Base-by-base conservation (phyloP, 73 alveolate species). In the Paramecium biaurelia region DNA sequence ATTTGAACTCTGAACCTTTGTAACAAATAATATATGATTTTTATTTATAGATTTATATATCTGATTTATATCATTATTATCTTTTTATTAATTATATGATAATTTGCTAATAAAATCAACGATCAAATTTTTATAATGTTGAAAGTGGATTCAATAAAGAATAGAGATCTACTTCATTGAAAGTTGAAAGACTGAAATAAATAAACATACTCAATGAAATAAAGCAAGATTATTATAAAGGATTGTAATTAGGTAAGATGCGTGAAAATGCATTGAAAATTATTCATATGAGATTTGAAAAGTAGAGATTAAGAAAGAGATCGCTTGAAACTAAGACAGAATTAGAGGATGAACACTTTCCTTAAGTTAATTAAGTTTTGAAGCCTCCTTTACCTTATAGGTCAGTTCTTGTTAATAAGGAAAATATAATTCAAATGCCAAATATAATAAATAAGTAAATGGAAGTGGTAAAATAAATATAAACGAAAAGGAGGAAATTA, bases 251-350 rank as follows among this genome's bases (percentile, higher is more conserved):
- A n/a, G 85, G 85, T 8, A 70, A 7, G 10, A 30, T 20, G 15
- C 24, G 85, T 70, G 45, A 70, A 20, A 70, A 70, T 70, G 85
- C 85, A 30, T 30, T 70, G 11, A 70, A 30, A 4, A 30, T 70
- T 3, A 70, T 70, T 30, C 57, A 70, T 32, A 23, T 70, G 85
- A 70, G 30, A 70, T 32, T 70, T 14, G 85, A 70, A 32, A 70
- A 32, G 30, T 7, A 70, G 26, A 70, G 53, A 26, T 30, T 23
- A 7, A 70, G 85, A 70, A 70, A 47, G 37, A 23, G 30, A 6
- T 70, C 85, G 11, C 30, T 70, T 70, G 85, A 70, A 30, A 32
- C 37, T 6, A 70, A 70, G 53, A 70, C 85, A 11, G 85, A 70
- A 70, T 28, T 70, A 5, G 85, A 70, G 30, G 85, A 70, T 5